Base-by-base conservation (phyloP, 306 rosid genomes). In the Vachellia collinsii region DNA sequence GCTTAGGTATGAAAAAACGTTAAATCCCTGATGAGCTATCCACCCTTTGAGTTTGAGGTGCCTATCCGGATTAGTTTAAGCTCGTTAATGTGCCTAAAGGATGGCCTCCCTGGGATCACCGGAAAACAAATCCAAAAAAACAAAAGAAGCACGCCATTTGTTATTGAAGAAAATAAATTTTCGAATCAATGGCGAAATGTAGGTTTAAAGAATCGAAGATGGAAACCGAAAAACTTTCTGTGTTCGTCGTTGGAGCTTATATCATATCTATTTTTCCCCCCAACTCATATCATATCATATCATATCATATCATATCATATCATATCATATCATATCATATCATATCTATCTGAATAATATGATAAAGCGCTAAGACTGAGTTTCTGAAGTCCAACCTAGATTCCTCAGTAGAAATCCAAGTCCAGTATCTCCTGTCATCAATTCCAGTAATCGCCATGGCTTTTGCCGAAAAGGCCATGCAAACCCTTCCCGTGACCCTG, bases 361-460 rank as follows among this genome's bases (percentile, higher is more conserved):
- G 39, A 37, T 0, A 13, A 54, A 73, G 77, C 17, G 43, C 7
- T 4, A 56, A 73, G 36, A 19, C 48, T 12, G 58, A 62, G 41
- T 44, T 79, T 36, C 4, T 11, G 25, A 37, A 71, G 39, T 38
- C 86, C 80, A 65, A 92, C 98, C 98, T 91, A 61, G 98, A 94
- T 80, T 94, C 98, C 81, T 94, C 94, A n/a, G 98, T 94, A 22
- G 92, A 89, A 87, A 94, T 56, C 98, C 97, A 94, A 75, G 85
- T 94, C 98, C 98, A 94, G 83, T 94, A 94, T 80, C 98, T 90
- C 43, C 98, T 80, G 50, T 88, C 89, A 48, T 94, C 98, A 46
- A 94, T 94, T 77, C 98, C 98, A 13, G 97, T 94, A 70, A 94
- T 92, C 4, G 86, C 80, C 98, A 94, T 70, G 4, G 86, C 98